Base-by-base conservation (phyloP, 1,284 basidiomycete genomes). In the Tilletia setariae region DNA sequence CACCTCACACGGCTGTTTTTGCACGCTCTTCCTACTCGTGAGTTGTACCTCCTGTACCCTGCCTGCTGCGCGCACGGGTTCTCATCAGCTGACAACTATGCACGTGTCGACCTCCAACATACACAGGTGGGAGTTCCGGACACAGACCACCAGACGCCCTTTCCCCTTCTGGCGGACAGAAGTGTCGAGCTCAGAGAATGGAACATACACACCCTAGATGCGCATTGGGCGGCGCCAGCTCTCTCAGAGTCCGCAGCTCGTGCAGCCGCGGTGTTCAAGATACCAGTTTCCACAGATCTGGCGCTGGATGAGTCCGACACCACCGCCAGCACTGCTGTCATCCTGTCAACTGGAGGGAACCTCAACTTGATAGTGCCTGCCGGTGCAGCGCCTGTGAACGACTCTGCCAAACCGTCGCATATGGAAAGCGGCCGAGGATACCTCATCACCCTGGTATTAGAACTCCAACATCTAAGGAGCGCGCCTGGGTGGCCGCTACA, bases 161-260 rank as follows among this genome's bases (percentile, higher is more conserved):
- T 61, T 30, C 56, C 56, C 4, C 56, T 61, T 30, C 56, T 61
- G 9, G 28, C 25, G 2, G 56, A 61, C 30, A 9, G 28, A 16
- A 6, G 35, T 15, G 32, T 61, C 28, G 56, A 61, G 30, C 56
- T 61, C 13, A 25, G 16, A 4, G 56, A 61, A 16, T 61, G 56
- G 56, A 25, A 61, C 56, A 61, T 61, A 11, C 28, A 61, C 28
- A 30, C 28, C 15, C 56, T 61, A 25, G 56, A 61, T 21, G 56
- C 56, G 1, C 28, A 61, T 30, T 61, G 56, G 56, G 56, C 56
- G 1, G 56, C 56, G 13, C 56, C 56, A 3, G 56, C 56, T 1
- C 56, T 61, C 56, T 61, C 56, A 2, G 56, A 61, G 15, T 61
- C 56, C 11, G 56, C 56, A 32, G 56, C 56, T 7, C 56, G 56